phyloP scores from a whole-genome alignment of 2,329 filamentous ascomycete species.

The Penicillium sp. region DNA sequence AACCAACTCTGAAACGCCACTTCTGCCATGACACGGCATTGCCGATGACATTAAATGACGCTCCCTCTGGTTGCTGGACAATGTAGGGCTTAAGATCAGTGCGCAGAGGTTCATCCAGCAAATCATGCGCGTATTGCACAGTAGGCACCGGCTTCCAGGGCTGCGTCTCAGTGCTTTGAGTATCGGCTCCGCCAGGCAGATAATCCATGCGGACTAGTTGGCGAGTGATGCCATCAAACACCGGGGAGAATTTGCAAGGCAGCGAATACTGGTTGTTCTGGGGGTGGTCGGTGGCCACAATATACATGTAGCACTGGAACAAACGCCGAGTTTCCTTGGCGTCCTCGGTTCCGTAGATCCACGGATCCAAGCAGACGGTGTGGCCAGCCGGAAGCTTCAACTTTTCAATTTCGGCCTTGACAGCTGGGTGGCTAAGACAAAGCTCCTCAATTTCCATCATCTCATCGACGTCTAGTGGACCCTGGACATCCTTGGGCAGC shows the following conservation, averaged over 20 bases:
- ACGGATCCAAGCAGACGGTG: slow-evolving; percentile 60
- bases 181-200: slow-evolving; percentile 65
- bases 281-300: slow-evolving; percentile 36
- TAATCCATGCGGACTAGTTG: slow-evolving; percentile 69
- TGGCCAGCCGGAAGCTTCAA: slow-evolving; percentile 58
- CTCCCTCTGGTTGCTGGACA: slow-evolving; percentile 64
- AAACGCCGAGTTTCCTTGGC: slow-evolving; percentile 40
- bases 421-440: slow-evolving; percentile 56
- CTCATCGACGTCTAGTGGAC: slow-evolving; percentile 60
- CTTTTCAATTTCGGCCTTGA: slow-evolving; percentile 61
- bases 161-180: slow-evolving; percentile 55
- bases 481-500: slow-evolving; percentile 53
- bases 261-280: slow-evolving; percentile 41
- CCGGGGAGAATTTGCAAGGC: slow-evolving; percentile 40
- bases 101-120: slow-evolving; percentile 64
- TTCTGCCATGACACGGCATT: slow-evolving; percentile 66
- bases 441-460: slow-evolving; percentile 59
- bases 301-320: slow-evolving; percentile 45
- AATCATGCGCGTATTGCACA: slow-evolving; percentile 60
- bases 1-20: slow-evolving; percentile 62
- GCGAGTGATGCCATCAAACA: slow-evolving; percentile 60
- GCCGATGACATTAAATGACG: slow-evolving; percentile 60
- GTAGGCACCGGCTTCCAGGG: slow-evolving; percentile 58
- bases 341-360: slow-evolving; percentile 64
- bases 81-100: slow-evolving; percentile 65